phyloP scores from a whole-genome alignment of 257 asterid species.

The Solanum piurae region DNA sequence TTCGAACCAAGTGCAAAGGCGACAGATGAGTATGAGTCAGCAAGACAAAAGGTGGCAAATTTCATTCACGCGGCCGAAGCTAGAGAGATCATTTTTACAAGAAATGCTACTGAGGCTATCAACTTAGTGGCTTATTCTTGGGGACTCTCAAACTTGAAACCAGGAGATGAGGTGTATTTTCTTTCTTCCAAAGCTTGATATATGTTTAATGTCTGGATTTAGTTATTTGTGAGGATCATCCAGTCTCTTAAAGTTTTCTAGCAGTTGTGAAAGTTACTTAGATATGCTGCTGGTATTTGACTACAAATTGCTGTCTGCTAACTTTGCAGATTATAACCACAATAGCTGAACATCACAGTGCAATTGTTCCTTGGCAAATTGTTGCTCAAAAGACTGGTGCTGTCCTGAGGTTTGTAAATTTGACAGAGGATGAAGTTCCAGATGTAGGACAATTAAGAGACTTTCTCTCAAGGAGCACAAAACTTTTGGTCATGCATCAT shows the following conservation, averaged over 20 bases:
- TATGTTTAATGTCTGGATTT: neutral
- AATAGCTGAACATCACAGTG: constrained; percentile 95
- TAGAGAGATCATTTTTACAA: constrained; percentile 81
- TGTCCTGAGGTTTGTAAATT: constrained; percentile 49
- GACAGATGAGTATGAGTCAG: constrained; percentile 75
- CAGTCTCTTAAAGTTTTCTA: neutral
- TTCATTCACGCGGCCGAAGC: constrained; percentile 60
- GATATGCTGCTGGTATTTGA: neutral
- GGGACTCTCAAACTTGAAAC: constrained; percentile 72
- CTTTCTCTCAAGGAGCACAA: constrained; percentile 52
- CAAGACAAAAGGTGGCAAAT: constrained; percentile 81
- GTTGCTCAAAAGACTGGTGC: constrained; percentile 99
- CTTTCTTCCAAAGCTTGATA: neutral
- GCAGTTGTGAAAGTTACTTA: neutral
- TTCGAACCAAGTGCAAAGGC: constrained; percentile 55
- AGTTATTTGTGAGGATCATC: neutral
- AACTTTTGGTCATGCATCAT: constrained; percentile 70
- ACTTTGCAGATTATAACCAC: constrained; percentile 59
- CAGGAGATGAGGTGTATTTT: constrained; percentile 73
- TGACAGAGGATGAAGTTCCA: constrained; percentile 74
- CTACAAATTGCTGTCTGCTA: neutral
- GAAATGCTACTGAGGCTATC: constrained; percentile 96
- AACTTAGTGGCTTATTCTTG: constrained; percentile 90
- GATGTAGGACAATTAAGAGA: constrained; percentile 52
- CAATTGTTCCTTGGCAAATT: constrained; percentile 95